Evolutionary conservation across 2,329 filamentous ascomycete genomes (phyloP).

Genomic region (Sarocladiaceae sp.): DNA sequence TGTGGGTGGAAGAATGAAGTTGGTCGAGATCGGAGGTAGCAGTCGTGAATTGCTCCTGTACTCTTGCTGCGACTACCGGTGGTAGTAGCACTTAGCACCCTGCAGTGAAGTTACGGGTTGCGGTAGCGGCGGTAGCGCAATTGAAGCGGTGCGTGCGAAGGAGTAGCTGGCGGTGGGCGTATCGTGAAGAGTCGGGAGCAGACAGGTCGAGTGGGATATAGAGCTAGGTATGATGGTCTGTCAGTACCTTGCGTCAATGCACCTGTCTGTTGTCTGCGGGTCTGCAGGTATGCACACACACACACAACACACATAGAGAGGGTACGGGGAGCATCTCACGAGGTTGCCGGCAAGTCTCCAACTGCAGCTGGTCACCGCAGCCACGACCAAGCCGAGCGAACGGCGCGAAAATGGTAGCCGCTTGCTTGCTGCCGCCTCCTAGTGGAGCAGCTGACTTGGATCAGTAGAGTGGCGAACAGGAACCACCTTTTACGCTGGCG

Average conservation of each 20-base stretch:
- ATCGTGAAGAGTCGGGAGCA: neutral
- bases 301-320: neutral
- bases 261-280: neutral
- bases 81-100: neutral
- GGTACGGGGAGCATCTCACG: neutral
- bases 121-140: slow-evolving; percentile 5
- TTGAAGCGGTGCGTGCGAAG: neutral
- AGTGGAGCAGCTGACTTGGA: slow-evolving; percentile 9
- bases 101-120: slow-evolving; percentile 2
- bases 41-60: slow-evolving; percentile 1
- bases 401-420: slow-evolving; percentile 1
- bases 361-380: neutral
- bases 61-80: neutral
- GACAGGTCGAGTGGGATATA: no score
- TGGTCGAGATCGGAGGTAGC: slow-evolving; percentile 5
- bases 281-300: neutral
- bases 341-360: neutral
- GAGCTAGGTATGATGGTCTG: no score
- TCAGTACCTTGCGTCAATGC: slow-evolving; percentile 4
- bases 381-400: neutral
- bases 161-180: neutral
- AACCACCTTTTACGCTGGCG: slow-evolving; percentile 6
- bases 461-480: slow-evolving; percentile 6
- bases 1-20: slow-evolving; percentile 4
- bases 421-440: slow-evolving; percentile 1